phyloP scores from a whole-genome alignment of 208 protist genomes.

The Blastocrithidia nonstop region DNA sequence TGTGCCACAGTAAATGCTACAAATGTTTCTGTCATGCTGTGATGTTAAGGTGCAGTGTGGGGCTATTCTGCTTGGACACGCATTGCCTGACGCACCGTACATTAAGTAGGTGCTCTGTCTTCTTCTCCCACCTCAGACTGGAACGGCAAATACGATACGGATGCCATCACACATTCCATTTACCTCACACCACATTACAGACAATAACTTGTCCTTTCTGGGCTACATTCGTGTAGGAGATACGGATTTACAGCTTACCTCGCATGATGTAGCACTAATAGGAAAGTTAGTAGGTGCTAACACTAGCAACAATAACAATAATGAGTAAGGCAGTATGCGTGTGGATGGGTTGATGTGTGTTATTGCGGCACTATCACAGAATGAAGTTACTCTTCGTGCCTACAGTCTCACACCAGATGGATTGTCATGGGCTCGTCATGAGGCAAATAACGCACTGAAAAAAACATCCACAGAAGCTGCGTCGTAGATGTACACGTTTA shows the following conservation, averaged over 20 bases:
- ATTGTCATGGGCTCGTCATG: slow-evolving; percentile 47
- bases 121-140: slow-evolving; percentile 74
- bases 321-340: too few relatives aligned
- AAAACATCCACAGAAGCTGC: slow-evolving; percentile 28
- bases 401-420: slow-evolving; percentile 69
- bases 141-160: slow-evolving; percentile 40
- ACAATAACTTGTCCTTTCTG: slow-evolving; percentile 61
- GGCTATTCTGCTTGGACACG: slow-evolving; percentile 77
- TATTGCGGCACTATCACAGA: slow-evolving; percentile 39
- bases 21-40: slow-evolving; percentile 58
- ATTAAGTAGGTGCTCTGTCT: slow-evolving; percentile 80
- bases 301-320: slow-evolving; percentile 33
- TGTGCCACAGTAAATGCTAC: slow-evolving; percentile 55
- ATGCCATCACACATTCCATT: slow-evolving; percentile 52
- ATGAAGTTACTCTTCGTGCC: slow-evolving; percentile 55
- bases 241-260: slow-evolving; percentile 40
- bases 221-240: slow-evolving; percentile 61
- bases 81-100: slow-evolving; percentile 62
- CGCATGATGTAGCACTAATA: slow-evolving; percentile 70
- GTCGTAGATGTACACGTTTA: slow-evolving; percentile 19
- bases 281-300: slow-evolving; percentile 53
- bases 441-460: slow-evolving; percentile 34
- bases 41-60: slow-evolving; percentile 75
- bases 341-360: slow-evolving; percentile 13
- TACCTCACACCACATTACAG: slow-evolving; percentile 28